Percentiles rank a stretch among this genome's conserved stretches.
Conservation (phyloP, 2,329 filamentous ascomycete species). For the Ramularia endophylla region DNA sequence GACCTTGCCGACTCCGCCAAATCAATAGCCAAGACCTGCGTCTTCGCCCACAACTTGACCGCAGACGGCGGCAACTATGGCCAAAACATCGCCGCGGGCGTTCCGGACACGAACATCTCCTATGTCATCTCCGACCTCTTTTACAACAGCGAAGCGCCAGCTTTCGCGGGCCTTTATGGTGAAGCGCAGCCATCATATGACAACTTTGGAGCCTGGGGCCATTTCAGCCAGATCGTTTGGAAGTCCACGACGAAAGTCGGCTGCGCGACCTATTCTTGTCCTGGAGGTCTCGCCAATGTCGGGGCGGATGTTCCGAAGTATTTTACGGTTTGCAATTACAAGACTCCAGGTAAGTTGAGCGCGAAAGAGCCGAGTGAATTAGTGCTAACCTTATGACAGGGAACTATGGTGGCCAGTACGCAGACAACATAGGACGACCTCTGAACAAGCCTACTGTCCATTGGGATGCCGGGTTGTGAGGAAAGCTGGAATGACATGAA, state of each 20-base stretch:
- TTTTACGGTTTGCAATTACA: slow-evolving; percentile 87
- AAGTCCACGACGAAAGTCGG: slow-evolving; percentile 55
- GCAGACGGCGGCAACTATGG: slow-evolving; percentile 64
- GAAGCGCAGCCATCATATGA: slow-evolving; percentile 51
- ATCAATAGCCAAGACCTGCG: slow-evolving; percentile 58
- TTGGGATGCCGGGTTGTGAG: slow-evolving; percentile 5
- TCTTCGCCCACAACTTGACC: slow-evolving; percentile 64
- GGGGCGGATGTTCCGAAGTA: slow-evolving; percentile 43
- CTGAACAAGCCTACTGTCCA: slow-evolving; percentile 4
- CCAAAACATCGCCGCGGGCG: slow-evolving; percentile 80
- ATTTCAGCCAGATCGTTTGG: slow-evolving; percentile 73
- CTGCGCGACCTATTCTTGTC: slow-evolving; percentile 55
- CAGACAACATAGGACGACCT: slow-evolving; percentile 8
- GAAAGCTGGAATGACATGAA: too few relatives aligned
- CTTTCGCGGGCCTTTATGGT: slow-evolving; percentile 52
- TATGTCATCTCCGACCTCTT: slow-evolving; percentile 71
- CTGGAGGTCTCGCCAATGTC: slow-evolving; percentile 44
- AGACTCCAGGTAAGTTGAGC: slow-evolving; percentile 55
- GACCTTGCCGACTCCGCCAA: slow-evolving; percentile 58
- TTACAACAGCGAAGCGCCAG: slow-evolving; percentile 74
- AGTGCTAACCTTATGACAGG: slow-evolving; percentile 2
- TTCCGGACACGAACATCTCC: slow-evolving; percentile 51
- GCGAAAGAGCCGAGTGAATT: too few relatives aligned
- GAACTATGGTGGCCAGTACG: slow-evolving; percentile 12
- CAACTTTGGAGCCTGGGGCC: slow-evolving; percentile 62